Base-by-base conservation (phyloP, 2,329 filamentous ascomycete species). In the Aureobasidium lini region DNA sequence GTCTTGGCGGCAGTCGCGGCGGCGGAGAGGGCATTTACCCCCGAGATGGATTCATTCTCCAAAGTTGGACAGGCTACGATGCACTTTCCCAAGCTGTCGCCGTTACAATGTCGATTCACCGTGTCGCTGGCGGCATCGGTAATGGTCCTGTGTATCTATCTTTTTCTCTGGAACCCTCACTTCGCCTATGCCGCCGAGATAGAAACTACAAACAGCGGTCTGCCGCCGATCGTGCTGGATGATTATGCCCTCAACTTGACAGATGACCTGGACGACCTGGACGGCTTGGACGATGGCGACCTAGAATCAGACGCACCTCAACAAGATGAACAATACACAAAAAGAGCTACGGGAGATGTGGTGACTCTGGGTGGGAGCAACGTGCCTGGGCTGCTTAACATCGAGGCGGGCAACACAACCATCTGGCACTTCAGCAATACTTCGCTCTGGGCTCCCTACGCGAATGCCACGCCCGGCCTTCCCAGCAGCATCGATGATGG, bases 61-160 rank as follows among this genome's bases (percentile, higher is more conserved):
- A 32, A n/a, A 13, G 61, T 62, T 64, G 23, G 63, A 66, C 11
- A 62, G 64, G 5, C 67, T 47, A 47, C 57, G 46, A 60, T 63
- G 52, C 74, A 73, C 68, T 75, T 74, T 66, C 73, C 72, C 34
- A 75, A 85, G 73, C 80, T 86, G 72, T 85, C 81, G 71, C 84
- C 82, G 67, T 76, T 89, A 65, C 88, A 89, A 76, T 87, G 85
- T 75, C 86, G 87, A 70, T 82, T 90, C 68, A 82, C 82, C 69
- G 84, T 85, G 67, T 88, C 86, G 60, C 70, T 87, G 57, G 76
- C 81, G 66, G 83, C 84, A 57, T 82, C 84, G 34, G 73, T 83
- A 32, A 69, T 87, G 53, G 71, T 89, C 34, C 66, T 87, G 36
- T 67, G 83, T 40, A 70, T 90, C 43, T 87, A 84, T 69, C 74